phyloP scores from a whole-genome alignment of 176 grass and related monocot genomes.

The Cymbopogon citratus region DNA sequence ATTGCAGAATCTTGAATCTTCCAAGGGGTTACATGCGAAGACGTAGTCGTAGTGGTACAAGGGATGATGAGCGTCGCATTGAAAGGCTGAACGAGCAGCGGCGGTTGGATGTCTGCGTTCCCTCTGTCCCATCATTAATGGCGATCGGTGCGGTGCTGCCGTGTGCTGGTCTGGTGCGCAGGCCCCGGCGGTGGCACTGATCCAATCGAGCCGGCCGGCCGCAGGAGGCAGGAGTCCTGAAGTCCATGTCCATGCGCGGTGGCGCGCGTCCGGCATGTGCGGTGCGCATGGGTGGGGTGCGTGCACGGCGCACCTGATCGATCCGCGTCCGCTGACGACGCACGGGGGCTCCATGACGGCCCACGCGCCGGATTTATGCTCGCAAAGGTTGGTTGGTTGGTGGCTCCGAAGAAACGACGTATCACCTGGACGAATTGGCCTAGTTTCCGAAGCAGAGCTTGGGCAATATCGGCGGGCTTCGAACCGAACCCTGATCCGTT shows the following conservation, averaged over 20 bases:
- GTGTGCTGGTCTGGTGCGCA: neutral
- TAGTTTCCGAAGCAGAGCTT: no score
- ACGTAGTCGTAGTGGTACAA: neutral
- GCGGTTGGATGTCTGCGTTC: neutral
- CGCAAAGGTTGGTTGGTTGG: no score
- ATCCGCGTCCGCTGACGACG: neutral
- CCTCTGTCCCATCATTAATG: constrained; percentile 13
- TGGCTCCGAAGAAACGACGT: no score
- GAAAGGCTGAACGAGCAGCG: neutral
- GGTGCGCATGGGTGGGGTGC: neutral
- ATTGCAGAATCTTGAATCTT: neutral
- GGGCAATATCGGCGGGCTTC: no score
- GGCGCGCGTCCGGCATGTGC: neutral
- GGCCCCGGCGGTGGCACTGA: neutral
- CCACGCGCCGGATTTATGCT: neutral
- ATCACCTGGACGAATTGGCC: no score
- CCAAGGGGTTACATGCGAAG: neutral
- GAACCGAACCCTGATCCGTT: no score
- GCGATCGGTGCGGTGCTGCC: constrained; percentile 9
- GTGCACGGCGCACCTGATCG: neutral
- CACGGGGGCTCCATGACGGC: constrained; percentile 5
- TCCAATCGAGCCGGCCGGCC: neutral
- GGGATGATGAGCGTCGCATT: neutral
- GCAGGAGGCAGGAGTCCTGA: no score
- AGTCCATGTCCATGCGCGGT: neutral